These are phyloP conservation scores for Phytopythium ostracodes DNA, from an alignment of 352 stramenopile species.

Conservation along the genomic window DNA sequence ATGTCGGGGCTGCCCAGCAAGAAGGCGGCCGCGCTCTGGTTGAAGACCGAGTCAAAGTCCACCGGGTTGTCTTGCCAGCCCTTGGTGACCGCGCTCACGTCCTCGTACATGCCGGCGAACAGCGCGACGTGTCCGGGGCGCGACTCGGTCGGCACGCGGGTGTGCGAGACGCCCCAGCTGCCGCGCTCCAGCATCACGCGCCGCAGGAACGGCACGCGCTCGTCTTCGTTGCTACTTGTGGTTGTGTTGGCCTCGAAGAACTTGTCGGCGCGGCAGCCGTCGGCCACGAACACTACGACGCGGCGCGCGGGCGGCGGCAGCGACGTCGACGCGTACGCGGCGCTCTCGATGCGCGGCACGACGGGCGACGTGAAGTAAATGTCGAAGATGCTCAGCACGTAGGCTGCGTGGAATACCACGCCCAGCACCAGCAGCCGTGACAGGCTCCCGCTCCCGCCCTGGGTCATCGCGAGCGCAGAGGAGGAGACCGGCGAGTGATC, in stretches of 20 bases:
- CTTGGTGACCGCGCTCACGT: slow-evolving; percentile 86
- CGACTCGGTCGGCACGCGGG: slow-evolving; percentile 82
- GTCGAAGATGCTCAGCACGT: slow-evolving; percentile 89
- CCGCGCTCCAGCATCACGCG: slow-evolving; percentile 45
- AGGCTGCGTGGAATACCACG: slow-evolving; percentile 76
- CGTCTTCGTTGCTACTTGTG: neutral
- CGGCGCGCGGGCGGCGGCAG: slow-evolving; percentile 43
- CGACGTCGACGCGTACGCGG: slow-evolving; percentile 25
- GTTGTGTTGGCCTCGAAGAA: slow-evolving; percentile 64
- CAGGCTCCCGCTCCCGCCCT: slow-evolving; percentile 11
- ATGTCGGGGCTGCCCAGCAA: slow-evolving; percentile 84
- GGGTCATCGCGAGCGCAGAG: neutral
- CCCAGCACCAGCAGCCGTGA: slow-evolving; percentile 54
- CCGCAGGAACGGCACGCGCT: slow-evolving; percentile 63
- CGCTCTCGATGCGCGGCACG: slow-evolving; percentile 57
- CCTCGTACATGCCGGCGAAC: slow-evolving; percentile 87
- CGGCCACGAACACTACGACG: slow-evolving; percentile 79
- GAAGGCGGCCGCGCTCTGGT: slow-evolving; percentile 63
- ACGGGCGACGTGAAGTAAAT: slow-evolving; percentile 89
- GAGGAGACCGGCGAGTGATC: no score
- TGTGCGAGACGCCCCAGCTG: slow-evolving; percentile 84
- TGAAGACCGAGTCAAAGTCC: slow-evolving; percentile 87
- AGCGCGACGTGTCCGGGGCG: slow-evolving; percentile 79
- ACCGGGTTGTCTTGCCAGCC: slow-evolving; percentile 86
- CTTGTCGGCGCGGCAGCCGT: slow-evolving; percentile 80